phyloP scores from a whole-genome alignment of 331 rosid species.

The Rhamnella rubrinervis region DNA sequence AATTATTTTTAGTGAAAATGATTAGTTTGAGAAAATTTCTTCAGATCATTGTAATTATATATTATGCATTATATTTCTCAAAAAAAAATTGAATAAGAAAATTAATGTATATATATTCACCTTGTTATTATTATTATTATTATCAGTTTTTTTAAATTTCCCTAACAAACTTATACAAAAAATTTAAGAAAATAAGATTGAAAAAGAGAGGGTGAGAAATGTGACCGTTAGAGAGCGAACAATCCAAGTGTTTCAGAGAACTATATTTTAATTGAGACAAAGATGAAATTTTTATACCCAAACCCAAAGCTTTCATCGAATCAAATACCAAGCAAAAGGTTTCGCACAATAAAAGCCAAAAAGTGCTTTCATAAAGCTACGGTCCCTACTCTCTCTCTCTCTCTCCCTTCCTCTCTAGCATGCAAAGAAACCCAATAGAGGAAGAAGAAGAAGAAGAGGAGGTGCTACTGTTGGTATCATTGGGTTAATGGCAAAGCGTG shows the following conservation, averaged over 20 bases:
- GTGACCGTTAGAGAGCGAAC: slow-evolving; percentile 44
- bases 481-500: slow-evolving; percentile 39
- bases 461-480: slow-evolving; percentile 20
- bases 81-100: no score
- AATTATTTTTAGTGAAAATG: background rate
- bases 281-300: background rate
- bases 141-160: no score
- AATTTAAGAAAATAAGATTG: no score
- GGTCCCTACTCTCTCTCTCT: background rate
- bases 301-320: slow-evolving; percentile 26
- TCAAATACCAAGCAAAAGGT: slow-evolving; percentile 36
- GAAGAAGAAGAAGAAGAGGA: background rate
- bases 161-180: no score
- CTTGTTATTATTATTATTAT: no score
- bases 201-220: slow-evolving; percentile 24
- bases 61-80: no score
- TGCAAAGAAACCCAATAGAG: slow-evolving; percentile 27
- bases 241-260: slow-evolving; percentile 27
- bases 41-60: no score
- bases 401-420: slow-evolving; percentile 19
- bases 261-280: background rate
- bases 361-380: slow-evolving; percentile 17
- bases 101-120: no score
- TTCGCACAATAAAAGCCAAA: slow-evolving; percentile 19
- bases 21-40: no score